A percentile compares a stretch with the other conserved stretches of the same genome.
phyloP scores from a whole-genome alignment of 164 flowering plant genomes.

The Piper betle region DNA sequence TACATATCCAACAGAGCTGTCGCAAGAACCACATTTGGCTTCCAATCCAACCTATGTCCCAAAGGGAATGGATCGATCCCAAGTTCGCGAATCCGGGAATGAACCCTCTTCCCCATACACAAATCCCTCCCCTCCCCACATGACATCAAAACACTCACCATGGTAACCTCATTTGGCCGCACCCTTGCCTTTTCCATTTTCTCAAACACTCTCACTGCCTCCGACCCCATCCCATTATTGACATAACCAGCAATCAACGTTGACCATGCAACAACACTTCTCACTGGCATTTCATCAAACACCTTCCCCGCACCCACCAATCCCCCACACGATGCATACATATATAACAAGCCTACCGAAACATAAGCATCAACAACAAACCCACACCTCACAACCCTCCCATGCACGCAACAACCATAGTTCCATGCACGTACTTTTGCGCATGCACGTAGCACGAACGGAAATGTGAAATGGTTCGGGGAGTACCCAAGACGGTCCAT shows the following conservation, averaged over 20 bases:
- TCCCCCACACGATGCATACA: constrained; percentile 12
- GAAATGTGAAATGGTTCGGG: constrained; percentile 21
- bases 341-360: constrained; percentile 13
- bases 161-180: constrained; percentile 20
- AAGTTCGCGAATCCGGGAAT: constrained; percentile 5
- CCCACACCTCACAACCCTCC: constrained; percentile 14
- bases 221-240: constrained; percentile 4
- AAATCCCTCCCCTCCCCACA: constrained; percentile 18
- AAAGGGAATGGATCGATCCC: constrained; percentile 4
- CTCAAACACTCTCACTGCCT: constrained; percentile 13
- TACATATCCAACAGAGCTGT: constrained; percentile 22
- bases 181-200: constrained; percentile 15
- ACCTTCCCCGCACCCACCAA: constrained; percentile 5
- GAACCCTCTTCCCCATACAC: constrained; percentile 14
- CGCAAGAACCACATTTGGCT: constrained; percentile 10
- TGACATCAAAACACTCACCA: constrained; percentile 19
- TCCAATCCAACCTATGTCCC: neutral
- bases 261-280: constrained; percentile 23
- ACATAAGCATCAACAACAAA: constrained; percentile 15
- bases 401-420: constrained; percentile 16
- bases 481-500: constrained; percentile 16
- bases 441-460: constrained; percentile 19
- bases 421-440: neutral
- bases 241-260: constrained; percentile 20
- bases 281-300: constrained; percentile 17